A percentile compares a stretch with the other conserved stretches of the same genome.
These are phyloP conservation scores for Pseudognaphalium luteoalbum DNA, from an alignment of 129 eudicot genomes.

Conservation along the genomic window DNA sequence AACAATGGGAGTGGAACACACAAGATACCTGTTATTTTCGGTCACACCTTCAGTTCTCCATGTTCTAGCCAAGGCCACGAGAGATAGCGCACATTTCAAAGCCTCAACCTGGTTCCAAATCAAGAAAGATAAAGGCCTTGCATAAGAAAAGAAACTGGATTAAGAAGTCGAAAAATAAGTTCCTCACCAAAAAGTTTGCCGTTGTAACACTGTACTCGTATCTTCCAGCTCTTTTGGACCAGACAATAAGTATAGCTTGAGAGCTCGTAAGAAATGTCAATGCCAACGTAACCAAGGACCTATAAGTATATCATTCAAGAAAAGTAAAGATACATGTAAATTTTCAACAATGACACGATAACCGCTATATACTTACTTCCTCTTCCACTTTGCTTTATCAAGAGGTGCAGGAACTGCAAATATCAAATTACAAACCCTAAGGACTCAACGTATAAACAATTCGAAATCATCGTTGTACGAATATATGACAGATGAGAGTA, in stretches of 20 bases:
- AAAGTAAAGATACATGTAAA: not conserved
- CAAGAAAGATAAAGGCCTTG: conserved; percentile 13
- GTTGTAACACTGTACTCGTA: conserved; percentile 98
- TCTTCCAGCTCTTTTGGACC: conserved; percentile 99
- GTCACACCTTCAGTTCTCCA: conserved; percentile 94
- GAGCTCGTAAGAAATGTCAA: conserved; percentile 94
- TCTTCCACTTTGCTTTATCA: conserved; percentile 78
- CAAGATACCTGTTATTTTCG: conserved; percentile 83
- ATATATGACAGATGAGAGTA: not conserved
- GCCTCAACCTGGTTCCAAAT: conserved; percentile 74
- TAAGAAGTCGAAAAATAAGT: not conserved
- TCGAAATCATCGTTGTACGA: not conserved
- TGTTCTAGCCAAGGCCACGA: conserved; percentile 71
- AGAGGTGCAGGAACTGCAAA: conserved; percentile 40
- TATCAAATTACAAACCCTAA: conserved; percentile 10
- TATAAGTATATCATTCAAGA: not conserved
- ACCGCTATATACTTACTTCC: conserved; percentile 53
- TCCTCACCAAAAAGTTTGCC: conserved; percentile 89
- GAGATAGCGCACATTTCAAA: conserved; percentile 84
- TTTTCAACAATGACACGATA: conserved; percentile 5
- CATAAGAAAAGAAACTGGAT: not conserved
- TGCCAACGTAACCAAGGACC: conserved; percentile 80
- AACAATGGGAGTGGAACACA: not conserved
- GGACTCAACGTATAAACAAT: not conserved
- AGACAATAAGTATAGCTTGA: conserved; percentile 90